Evolutionary conservation across 2,329 filamentous ascomycete species (phyloP).

Genomic region (Fusarium sp.): DNA sequence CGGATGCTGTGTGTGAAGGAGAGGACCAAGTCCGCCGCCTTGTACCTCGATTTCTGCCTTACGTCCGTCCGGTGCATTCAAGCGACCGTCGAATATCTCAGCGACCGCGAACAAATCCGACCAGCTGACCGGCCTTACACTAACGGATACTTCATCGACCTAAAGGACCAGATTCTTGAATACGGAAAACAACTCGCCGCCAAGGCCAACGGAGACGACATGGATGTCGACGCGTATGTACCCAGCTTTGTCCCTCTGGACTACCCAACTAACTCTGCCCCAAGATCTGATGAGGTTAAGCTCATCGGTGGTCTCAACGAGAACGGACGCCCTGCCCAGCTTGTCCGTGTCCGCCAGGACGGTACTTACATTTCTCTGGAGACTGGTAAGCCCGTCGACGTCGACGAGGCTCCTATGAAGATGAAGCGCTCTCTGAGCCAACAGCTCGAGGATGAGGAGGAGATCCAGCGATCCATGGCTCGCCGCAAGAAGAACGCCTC

Average conservation of each 20-base stretch:
- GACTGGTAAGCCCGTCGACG: slow-evolving; percentile 76
- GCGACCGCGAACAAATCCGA: slow-evolving; percentile 88
- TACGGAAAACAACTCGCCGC: slow-evolving; percentile 89
- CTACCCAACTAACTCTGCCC: slow-evolving; percentile 49
- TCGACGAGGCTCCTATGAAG: slow-evolving; percentile 66
- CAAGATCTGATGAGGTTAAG: slow-evolving; percentile 77
- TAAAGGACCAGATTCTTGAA: slow-evolving; percentile 92
- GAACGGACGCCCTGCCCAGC: slow-evolving; percentile 86
- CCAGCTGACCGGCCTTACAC: slow-evolving; percentile 92
- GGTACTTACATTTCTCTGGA: slow-evolving; percentile 85
- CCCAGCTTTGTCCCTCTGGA: slow-evolving; percentile 51
- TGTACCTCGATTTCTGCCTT: slow-evolving; percentile 91
- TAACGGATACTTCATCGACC: slow-evolving; percentile 96
- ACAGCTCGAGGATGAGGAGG: slow-evolving; percentile 83
- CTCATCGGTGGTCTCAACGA: slow-evolving; percentile 86
- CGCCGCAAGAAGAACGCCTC: slow-evolving; percentile 94
- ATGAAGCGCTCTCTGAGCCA: slow-evolving; percentile 79
- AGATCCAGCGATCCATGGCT: slow-evolving; percentile 93
- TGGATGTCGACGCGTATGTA: slow-evolving; percentile 73
- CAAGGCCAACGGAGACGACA: slow-evolving; percentile 73
- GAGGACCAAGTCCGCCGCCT: slow-evolving; percentile 77
- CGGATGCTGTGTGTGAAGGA: slow-evolving; percentile 82
- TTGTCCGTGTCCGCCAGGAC: slow-evolving; percentile 86
- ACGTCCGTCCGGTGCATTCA: slow-evolving; percentile 92
- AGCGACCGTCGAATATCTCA: slow-evolving; percentile 88